Conservation (phyloP, 2,329 filamentous ascomycete genomes). For the Sporothrix pallida region DNA sequence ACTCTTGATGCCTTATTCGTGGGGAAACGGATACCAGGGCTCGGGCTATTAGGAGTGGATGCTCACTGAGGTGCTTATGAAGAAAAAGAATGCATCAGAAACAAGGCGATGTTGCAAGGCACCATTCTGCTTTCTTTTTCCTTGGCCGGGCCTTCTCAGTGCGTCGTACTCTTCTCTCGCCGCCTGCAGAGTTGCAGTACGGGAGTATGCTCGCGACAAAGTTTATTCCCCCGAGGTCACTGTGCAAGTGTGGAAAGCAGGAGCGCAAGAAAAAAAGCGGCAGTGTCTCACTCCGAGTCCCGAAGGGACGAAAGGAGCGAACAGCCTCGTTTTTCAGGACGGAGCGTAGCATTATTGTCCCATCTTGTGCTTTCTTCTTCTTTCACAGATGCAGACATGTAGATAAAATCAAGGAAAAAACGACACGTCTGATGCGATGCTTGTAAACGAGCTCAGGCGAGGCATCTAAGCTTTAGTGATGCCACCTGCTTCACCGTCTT, state of each 20-base stretch:
- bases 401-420: not conserved
- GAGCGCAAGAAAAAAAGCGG: not conserved
- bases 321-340: constrained; percentile 9
- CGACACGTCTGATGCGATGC: not conserved
- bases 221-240: not conserved
- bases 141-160: no score
- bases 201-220: not conserved
- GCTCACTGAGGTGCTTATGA: no score
- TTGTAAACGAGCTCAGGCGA: not conserved
- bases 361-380: not conserved
- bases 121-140: not conserved
- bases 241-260: not conserved
- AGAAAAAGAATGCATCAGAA: not conserved
- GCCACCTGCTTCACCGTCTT: not conserved
- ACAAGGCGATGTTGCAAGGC: constrained; percentile 4
- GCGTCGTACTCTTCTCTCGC: not conserved
- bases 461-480: not conserved
- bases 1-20: constrained; percentile 8
- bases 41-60: not conserved
- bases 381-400: no score
- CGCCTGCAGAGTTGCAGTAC: not conserved
- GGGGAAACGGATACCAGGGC: not conserved
- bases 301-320: not conserved
- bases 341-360: no score
- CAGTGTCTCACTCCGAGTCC: constrained; percentile 9